Conservation (phyloP, 2,329 filamentous ascomycete genomes). For the Cladophialophora immunda region DNA sequence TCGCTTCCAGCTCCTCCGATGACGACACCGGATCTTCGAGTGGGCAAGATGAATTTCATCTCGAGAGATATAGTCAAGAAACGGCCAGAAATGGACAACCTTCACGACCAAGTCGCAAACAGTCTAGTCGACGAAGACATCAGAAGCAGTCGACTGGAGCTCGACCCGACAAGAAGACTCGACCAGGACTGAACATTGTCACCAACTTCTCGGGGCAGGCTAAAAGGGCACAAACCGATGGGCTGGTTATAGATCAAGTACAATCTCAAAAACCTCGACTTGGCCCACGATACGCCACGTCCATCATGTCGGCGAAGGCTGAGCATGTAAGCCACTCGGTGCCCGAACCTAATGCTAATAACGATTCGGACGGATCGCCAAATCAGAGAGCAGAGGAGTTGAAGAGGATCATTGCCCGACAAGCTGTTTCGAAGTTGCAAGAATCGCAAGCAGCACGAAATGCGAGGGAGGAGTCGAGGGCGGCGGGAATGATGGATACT, state of each 20-base stretch:
- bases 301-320: slow-evolving; percentile 37
- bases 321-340: slow-evolving; percentile 30
- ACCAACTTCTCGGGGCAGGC: slow-evolving; percentile 49
- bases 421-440: slow-evolving; percentile 24
- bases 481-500: not conserved
- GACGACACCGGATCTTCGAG: slow-evolving; percentile 35
- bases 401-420: slow-evolving; percentile 19
- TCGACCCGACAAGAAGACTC: slow-evolving; percentile 40
- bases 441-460: slow-evolving; percentile 27
- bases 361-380: not conserved
- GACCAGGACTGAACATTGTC: slow-evolving; percentile 53
- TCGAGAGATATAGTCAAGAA: slow-evolving; percentile 39
- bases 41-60: slow-evolving; percentile 40
- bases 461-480: not conserved
- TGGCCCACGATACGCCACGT: slow-evolving; percentile 30
- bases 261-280: slow-evolving; percentile 35
- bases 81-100: slow-evolving; percentile 1
- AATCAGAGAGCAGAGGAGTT: not conserved
- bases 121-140: slow-evolving; percentile 5
- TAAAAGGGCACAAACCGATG: slow-evolving; percentile 29
- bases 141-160: slow-evolving; percentile 7
- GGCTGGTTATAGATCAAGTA: slow-evolving; percentile 36
- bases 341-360: not conserved
- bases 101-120: slow-evolving; percentile 12
- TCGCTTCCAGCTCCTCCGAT: slow-evolving; percentile 30